A percentile compares a stretch with the other conserved stretches of the same genome.
Conservation (phyloP, 2,329 filamentous ascomycete genomes). For the Coccinonectria pachysandricola region DNA sequence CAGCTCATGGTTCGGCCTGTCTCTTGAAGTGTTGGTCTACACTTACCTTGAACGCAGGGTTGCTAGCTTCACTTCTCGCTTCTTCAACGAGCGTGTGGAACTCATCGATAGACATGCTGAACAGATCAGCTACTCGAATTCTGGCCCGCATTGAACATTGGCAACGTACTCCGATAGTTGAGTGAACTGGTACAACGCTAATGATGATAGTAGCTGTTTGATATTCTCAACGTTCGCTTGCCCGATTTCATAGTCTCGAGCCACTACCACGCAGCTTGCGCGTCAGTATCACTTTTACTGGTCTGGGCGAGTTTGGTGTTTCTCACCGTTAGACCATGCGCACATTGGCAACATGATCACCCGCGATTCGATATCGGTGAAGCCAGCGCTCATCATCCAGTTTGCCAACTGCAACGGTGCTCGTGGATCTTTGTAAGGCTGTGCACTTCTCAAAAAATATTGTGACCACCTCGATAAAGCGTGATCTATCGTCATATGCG, state of each 20-base stretch:
- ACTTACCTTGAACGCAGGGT: constrained; percentile 45
- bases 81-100: constrained; percentile 47
- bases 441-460: constrained; percentile 50
- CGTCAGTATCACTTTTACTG: no score
- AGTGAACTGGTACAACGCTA: constrained; percentile 47
- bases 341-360: constrained; percentile 60
- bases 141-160: no score
- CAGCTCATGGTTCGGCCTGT: no score
- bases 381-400: constrained; percentile 51
- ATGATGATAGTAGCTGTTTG: constrained; percentile 41
- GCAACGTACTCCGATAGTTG: constrained; percentile 35
- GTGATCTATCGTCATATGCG: constrained; percentile 35
- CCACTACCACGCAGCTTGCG: no score
- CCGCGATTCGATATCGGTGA: constrained; percentile 55
- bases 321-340: constrained; percentile 56
- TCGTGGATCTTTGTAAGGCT: constrained; percentile 56
- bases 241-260: constrained; percentile 43
- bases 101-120: constrained; percentile 46
- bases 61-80: constrained; percentile 42
- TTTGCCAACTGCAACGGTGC: constrained; percentile 49
- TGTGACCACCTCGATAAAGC: constrained; percentile 59
- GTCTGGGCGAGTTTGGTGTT: no score
- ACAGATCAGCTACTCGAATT: no score
- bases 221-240: constrained; percentile 43
- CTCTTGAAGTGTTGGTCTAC: background rate